Evolutionary conservation across 495 filamentous ascomycete genomes (phyloP).

Genomic region (Trichoderma asperelloides): DNA sequence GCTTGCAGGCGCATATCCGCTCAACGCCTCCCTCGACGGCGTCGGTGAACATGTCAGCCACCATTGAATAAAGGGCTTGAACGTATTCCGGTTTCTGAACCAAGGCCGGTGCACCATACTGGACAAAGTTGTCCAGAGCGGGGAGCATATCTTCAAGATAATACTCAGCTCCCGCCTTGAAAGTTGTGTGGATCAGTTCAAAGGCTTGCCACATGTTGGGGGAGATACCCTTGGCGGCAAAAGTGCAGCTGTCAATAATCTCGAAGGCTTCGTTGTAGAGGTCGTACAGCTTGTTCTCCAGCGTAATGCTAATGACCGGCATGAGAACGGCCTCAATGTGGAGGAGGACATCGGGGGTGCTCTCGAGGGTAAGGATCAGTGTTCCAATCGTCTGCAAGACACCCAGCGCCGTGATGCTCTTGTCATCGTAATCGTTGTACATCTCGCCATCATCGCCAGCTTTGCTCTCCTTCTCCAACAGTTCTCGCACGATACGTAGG

Average conservation of each 20-base stretch:
- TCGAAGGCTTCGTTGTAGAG: slow-evolving; percentile 97
- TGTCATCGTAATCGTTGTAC: slow-evolving; percentile 91
- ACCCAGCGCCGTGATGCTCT: slow-evolving; percentile 94
- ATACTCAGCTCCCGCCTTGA: slow-evolving; percentile 92
- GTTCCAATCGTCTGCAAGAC: slow-evolving; percentile 97
- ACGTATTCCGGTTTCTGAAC: slow-evolving; percentile 78
- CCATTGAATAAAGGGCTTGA: slow-evolving; percentile 77
- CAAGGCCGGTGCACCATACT: slow-evolving; percentile 74
- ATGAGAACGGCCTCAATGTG: slow-evolving; percentile 93
- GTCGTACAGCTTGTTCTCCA: slow-evolving; percentile 96
- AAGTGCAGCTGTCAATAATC: slow-evolving; percentile 99
- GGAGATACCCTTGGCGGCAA: slow-evolving; percentile 89
- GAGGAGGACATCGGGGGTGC: slow-evolving; percentile 85
- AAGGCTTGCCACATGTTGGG: slow-evolving; percentile 98
- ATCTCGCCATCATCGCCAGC: slow-evolving; percentile 66
- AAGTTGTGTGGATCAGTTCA: slow-evolving; percentile 89
- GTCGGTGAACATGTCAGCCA: slow-evolving; percentile 57
- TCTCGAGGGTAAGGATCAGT: slow-evolving; percentile 91
- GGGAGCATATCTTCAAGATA: slow-evolving; percentile 99
- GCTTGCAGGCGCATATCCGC: slow-evolving; percentile 97
- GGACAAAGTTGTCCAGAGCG: slow-evolving; percentile 91
- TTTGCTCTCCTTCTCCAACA: slow-evolving; percentile 75
- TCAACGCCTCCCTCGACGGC: slow-evolving; percentile 91
- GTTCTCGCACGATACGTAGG: slow-evolving; percentile 82
- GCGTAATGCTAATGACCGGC: slow-evolving; percentile 90